These are phyloP conservation scores for Chaetomiaceae sp. DNA, from an alignment of 2,329 filamentous ascomycete species.

Conservation along the genomic window DNA sequence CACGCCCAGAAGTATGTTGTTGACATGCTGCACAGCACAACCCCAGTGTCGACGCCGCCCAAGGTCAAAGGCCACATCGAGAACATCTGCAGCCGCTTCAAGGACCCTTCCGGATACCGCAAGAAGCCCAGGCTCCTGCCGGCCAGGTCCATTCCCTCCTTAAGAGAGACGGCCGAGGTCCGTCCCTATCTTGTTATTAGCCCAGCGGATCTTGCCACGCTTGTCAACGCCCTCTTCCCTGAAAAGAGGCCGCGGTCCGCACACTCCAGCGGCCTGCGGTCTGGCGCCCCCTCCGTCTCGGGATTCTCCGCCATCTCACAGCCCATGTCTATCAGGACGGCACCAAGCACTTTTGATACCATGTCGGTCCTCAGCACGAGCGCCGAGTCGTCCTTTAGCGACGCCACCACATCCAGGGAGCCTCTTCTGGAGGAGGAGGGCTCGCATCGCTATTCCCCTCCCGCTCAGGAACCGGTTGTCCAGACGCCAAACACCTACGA, in stretches of 20 bases:
- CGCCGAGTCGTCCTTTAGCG: constrained; percentile 67
- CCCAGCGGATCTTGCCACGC: constrained; percentile 70
- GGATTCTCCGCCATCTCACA: constrained; percentile 66
- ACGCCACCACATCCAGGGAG: constrained; percentile 62
- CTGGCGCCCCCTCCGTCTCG: constrained; percentile 61
- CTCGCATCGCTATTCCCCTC: constrained; percentile 53
- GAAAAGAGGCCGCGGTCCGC: constrained; percentile 62
- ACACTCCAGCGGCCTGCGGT: constrained; percentile 59
- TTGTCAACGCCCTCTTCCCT: constrained; percentile 81
- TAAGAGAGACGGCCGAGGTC: constrained; percentile 72
- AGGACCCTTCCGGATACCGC: constrained; percentile 45
- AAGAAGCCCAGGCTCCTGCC: constrained; percentile 59
- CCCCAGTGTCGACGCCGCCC: constrained; percentile 58
- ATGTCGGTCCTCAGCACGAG: constrained; percentile 69
- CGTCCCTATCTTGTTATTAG: constrained; percentile 77
- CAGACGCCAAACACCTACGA: constrained; percentile 51
- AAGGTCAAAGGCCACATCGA: constrained; percentile 66
- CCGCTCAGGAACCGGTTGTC: constrained; percentile 42
- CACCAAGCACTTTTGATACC: constrained; percentile 57
- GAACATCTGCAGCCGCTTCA: constrained; percentile 64
- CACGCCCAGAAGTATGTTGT: constrained; percentile 75
- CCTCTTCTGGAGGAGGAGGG: constrained; percentile 56
- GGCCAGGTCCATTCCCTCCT: constrained; percentile 66
- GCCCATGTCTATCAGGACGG: constrained; percentile 58
- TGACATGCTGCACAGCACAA: constrained; percentile 68